Base-by-base conservation (phyloP, 148 eudicot genomes). In the Rhododendron ferrugineum region DNA sequence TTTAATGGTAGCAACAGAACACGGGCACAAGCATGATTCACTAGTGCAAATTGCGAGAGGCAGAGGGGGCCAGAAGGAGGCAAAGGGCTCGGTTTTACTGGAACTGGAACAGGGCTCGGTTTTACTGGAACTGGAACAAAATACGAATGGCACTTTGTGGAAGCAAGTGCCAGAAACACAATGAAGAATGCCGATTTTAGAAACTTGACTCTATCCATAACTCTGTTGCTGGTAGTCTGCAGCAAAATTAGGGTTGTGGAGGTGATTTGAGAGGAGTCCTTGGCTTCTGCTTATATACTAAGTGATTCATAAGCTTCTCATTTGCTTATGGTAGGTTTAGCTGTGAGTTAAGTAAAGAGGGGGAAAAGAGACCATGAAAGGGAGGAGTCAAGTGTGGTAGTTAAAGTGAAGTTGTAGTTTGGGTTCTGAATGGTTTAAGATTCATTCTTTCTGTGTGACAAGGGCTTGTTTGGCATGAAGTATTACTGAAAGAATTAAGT, bases 1-100 rank as follows among this genome's bases (percentile, higher is more conserved):
- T 2, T 13, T 14, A 32, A 30, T 1, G 75, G 75, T 30, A 5
- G 40, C 20, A 1, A 4, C 7, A 11, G 0, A 92, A 78, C 77
- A 10, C 62, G 22, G 22, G 93, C 85, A 75, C 98, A 95, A 0
- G 95, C 98, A 60, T 86, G 93, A 73, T 91, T 92, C 18, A 85
- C 98, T n/a, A 93, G 90, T 7, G 92, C 91, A 60, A 92, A 89
- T 78, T 92, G 95, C 30, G 92, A 90, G 6, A 84, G 46, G 80
- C 98, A 95, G 22, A 93, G 83, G 7, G 93, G 94, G 40, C 89
- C 85, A 37, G 88, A 86, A n/a, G 89, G 91, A 47, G 85, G 78
- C 2, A 3, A 47, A 37, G 46, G 46, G 7, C 40, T 40, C 9
- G 15, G 75, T 70, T 32, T 0, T 14, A 20, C 62, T 8, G 85